Evolutionary conservation across 2,329 filamentous ascomycete genomes (phyloP), one percentile per base, ranked within the genome.

Genomic region (Diplocarpon rosae): DNA sequence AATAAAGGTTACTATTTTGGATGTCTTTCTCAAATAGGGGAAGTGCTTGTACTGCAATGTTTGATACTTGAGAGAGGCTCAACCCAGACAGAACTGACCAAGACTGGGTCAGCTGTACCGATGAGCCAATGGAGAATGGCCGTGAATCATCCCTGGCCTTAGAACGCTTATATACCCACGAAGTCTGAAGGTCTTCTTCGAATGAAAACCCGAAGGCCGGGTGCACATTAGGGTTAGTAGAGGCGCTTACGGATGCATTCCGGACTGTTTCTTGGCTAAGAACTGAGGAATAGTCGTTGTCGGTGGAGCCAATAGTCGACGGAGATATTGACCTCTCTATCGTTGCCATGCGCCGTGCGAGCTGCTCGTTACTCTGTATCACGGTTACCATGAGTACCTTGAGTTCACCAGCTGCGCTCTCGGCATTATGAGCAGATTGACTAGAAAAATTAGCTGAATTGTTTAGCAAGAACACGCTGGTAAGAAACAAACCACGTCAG

Each of bases 371-470:
- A 17, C 38, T 31, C 14, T 50, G 32, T 56, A 92, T 86, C 60
- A 95, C 87, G 52, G 88, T 83, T 27, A 42, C 27, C 32, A 39
- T 24, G n/a, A 46, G 8, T 13, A 34, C 31, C 37, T 38, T 36
- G 11, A 50, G 44, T 20, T 42, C 20, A 16, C 13, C 16, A 12
- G 40, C 44, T 14, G 41, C 24, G 11, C 12, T 37, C 32, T 42
- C 28, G 33, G 41, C 33, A 28, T 43, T 38, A 31, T 39, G 27
- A 8, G 35, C 14, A 20, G 46, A 45, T 40, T 43, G 39, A 2
- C 7, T 13, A 13, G 8, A 14, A 28, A 16, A 9, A 14, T n/a
- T 7, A 24, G 20, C 20, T 24, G 20, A 7, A 24, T 3, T 24
- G 7, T 7, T 24, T 24, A 24, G 7, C 7, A 31, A 17, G 33